These are phyloP conservation scores for Penicillium silybi DNA, from an alignment of 495 filamentous ascomycete genomes.

Conservation along the genomic window DNA sequence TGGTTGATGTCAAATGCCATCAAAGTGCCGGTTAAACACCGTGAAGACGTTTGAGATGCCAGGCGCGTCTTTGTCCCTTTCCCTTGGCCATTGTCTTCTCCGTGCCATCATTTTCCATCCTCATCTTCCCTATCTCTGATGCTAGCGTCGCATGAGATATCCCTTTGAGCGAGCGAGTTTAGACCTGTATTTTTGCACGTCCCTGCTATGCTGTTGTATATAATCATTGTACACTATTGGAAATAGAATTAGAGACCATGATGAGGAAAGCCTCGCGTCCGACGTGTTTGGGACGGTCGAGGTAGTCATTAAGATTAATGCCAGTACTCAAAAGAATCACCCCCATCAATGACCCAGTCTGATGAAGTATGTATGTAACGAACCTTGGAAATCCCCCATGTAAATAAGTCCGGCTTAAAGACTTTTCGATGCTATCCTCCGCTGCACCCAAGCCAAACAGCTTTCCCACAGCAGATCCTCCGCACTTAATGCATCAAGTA, in stretches of 20 bases:
- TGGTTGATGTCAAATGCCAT: constrained; percentile 37
- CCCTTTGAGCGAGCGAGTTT: constrained; percentile 12
- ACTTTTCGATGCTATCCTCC: background rate
- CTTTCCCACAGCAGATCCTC: constrained; percentile 18
- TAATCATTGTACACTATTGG: constrained; percentile 1
- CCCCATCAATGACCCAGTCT: background rate
- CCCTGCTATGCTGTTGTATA: constrained; percentile 9
- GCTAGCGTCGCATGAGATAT: constrained; percentile 23
- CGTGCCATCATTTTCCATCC: background rate
- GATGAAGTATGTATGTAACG: background rate
- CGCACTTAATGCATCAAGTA: constrained; percentile 7
- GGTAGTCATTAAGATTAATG: background rate
- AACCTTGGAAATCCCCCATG: too few species aligned
- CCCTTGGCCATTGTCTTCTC: background rate
- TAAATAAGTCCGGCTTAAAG: background rate
- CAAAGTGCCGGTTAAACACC: constrained; percentile 15
- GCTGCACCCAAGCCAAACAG: background rate
- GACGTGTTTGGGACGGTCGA: background rate
- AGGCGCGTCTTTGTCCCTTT: background rate
- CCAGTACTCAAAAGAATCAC: background rate
- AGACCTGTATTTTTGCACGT: constrained; percentile 3
- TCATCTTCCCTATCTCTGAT: constrained; percentile 2
- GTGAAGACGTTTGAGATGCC: background rate
- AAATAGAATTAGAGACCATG: background rate
- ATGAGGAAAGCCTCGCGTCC: background rate